Evolutionary conservation across 306 rosid species (phyloP), one percentile per base, ranked within the genome.

Genomic region (Glycine tomentella): DNA sequence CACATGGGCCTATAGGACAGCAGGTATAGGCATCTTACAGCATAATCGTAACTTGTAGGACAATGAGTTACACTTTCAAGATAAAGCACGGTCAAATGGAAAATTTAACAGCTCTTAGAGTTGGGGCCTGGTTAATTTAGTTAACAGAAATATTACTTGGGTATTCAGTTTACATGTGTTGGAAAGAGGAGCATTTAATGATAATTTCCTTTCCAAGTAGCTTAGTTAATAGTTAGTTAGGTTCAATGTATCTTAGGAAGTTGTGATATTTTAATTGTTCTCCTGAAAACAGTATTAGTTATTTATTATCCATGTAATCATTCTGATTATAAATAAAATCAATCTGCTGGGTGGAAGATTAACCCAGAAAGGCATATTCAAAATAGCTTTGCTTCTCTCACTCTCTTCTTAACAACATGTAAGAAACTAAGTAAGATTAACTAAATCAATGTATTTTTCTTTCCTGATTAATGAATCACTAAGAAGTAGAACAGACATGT

Each of bases 21-120:
- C 33, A 74, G 67, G 14, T 45, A 50, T 73, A 49, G 13, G 36
- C 79, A 42, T 68, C 75, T 58, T 59, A 34, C 13, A 75, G 8
- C 81, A 75, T 44, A 61, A 49, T 17, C 17, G 72, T 38, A 49
- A 25, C 58, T 13, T 20, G 34, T 16, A 15, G 12, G 51, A 46
- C 51, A 46, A 46, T 46, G 51, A 46, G 51, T 46, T 46, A 46
- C 51, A 46, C 51, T 2, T 46, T 46, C 63, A 25, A 25, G 44
- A 53, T 44, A 66, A 48, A 38, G 61, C 74, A 79, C 59, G 45
- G 62, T 58, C 55, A 69, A 69, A 77, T 74, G 72, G 44, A 40
- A 25, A 77, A 50, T 31, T 44, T 40, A 49, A 62, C 51, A 81
- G 51, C 48, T 9, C 40, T 5, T 25, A 16, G 8, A 17, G 16